Conservation (phyloP, 805 yeast species). For the Candida namnaoensis region DNA sequence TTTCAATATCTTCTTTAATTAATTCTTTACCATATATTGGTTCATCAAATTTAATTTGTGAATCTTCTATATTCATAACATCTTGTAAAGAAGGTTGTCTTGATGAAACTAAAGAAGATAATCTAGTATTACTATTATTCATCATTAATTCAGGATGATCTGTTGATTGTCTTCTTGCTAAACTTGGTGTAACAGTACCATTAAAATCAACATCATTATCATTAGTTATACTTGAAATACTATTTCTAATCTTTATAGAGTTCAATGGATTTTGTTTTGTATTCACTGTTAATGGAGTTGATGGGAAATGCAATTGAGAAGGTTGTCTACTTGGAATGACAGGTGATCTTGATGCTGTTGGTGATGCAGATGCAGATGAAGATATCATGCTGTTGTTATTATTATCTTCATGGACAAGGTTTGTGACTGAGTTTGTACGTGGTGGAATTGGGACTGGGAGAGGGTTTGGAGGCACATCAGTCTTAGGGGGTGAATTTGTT, state of each 20-base stretch:
- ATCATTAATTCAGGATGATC: constrained; percentile 6
- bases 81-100: constrained; percentile 10
- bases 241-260: constrained; percentile 11
- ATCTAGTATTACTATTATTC: constrained; percentile 17
- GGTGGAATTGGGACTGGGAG: too few relatives aligned
- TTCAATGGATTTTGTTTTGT: background rate
- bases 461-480: too few relatives aligned
- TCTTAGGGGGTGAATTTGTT: too few relatives aligned
- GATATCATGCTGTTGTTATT: too few relatives aligned
- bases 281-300: constrained; percentile 3
- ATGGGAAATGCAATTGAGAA: constrained; percentile 1
- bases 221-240: constrained; percentile 28
- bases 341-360: too few relatives aligned
- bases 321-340: constrained; percentile 1
- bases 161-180: constrained; percentile 20
- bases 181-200: constrained; percentile 29
- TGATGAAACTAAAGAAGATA: constrained; percentile 3
- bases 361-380: background rate
- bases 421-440: background rate
- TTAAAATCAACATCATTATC: constrained; percentile 35
- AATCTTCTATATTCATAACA: constrained; percentile 7
- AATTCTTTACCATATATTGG: constrained; percentile 2
- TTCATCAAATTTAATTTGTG: constrained; percentile 7
- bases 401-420: background rate
- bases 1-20: background rate